Base-by-base conservation (phyloP, 441 rosid genomes). In the Sinapis alba region DNA sequence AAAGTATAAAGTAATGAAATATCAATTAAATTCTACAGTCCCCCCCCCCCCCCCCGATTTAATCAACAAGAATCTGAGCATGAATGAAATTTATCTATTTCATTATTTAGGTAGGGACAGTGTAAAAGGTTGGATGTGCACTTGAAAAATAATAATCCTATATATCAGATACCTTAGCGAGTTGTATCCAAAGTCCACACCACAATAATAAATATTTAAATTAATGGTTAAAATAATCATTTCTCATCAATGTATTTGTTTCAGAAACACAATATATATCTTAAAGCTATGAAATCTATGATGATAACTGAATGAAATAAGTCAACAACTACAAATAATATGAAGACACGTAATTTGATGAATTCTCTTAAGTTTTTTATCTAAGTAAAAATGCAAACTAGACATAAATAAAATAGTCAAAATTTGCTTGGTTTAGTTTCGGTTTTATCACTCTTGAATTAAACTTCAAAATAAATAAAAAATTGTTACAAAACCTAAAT, bases 11-110 rank as follows among this genome's bases (percentile, higher is more conserved):
- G 6, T 18, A 30, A 18, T 15, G 9, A 10, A 61, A 15, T 28
- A 16, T 16, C 11, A 1, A 43, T 43, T 43, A 32, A 30, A 11
- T 8, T 47, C n/a, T 20, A 8, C 62, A 57, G 27, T 57, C n/a
- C n/a, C n/a, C n/a, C n/a, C n/a, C n/a, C n/a, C n/a, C n/a, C n/a
- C n/a, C n/a, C n/a, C n/a, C 18, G 8, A 36, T 27, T 26, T 43
- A 8, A 59, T 19, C 28, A 70, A 43, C 34, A 68, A 68, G 72
- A 68, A 34, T 23, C 64, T 34, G 45, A 51, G 30, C 19, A 68
- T 68, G 7, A 20, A 30, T 53, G 20, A 7, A 32, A 15, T 56
- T 9, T 32, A 53, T 47, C 0, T 68, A 34, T 51, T 27, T 47
- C 2, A 21, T 12, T 38, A 38, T 28, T 28, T 28, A 4, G 45